phyloP scores from a whole-genome alignment of 169 alveolate genomes.

The Theileria orientalis region DNA sequence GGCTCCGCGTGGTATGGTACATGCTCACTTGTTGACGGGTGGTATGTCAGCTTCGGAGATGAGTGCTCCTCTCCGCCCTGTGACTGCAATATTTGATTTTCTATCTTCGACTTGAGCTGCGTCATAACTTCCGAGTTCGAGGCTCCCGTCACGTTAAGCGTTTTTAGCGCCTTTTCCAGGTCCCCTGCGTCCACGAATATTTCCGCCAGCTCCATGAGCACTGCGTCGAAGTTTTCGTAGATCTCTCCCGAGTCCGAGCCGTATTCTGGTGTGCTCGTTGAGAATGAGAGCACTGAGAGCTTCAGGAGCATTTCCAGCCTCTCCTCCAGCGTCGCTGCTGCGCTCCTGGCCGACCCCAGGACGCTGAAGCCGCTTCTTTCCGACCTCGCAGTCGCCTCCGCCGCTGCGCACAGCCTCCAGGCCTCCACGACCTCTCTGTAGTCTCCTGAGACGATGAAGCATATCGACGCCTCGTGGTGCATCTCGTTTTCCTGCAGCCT shows the following conservation, averaged over 20 bases:
- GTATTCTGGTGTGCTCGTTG: background rate
- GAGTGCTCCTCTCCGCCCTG: too few species aligned
- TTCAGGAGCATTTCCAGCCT: background rate
- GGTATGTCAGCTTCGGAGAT: too few species aligned
- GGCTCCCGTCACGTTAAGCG: constrained; percentile 43
- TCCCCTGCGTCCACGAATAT: constrained; percentile 53
- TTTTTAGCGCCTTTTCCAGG: constrained; percentile 33
- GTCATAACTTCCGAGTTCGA: background rate
- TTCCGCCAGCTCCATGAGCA: constrained; percentile 44
- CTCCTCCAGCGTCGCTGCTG: too few species aligned
- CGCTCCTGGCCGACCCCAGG: background rate
- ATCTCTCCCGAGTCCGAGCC: background rate
- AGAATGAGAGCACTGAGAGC: background rate
- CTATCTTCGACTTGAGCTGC: background rate
- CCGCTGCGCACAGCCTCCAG: constrained; percentile 66
- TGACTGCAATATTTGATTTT: constrained; percentile 9
- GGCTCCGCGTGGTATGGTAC: too few species aligned
- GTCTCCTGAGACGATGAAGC: constrained; percentile 78
- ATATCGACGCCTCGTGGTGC: constrained; percentile 73
- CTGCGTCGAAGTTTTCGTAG: constrained; percentile 33
- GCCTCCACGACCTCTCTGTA: constrained; percentile 69
- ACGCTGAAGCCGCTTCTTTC: background rate
- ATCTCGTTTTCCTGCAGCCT: constrained; percentile 67
- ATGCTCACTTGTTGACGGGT: too few species aligned
- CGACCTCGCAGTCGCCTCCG: background rate